These are phyloP conservation scores for Lactuca saligna DNA, from an alignment of 129 eudicot species.

Conservation along the genomic window DNA sequence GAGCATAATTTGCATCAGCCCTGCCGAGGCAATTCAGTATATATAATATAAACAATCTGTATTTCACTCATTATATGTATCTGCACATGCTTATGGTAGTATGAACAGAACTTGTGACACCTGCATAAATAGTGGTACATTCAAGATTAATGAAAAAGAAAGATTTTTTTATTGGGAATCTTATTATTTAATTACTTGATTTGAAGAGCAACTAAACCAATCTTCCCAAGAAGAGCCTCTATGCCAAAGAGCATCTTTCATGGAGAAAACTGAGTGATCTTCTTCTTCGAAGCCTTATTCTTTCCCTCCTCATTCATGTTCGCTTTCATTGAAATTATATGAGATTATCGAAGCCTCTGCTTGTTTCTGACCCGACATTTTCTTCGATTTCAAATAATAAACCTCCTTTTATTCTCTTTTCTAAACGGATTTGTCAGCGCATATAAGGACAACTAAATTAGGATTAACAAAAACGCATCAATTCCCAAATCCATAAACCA, in stretches of 20 bases:
- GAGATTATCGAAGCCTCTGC: conserved; percentile 85
- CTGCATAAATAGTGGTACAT: conserved; percentile 43
- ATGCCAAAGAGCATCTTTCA: conserved; percentile 65
- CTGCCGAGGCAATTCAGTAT: too few species aligned
- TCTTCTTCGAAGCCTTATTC: conserved; percentile 32
- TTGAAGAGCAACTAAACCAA: conserved; percentile 82
- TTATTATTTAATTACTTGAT: conserved; percentile 32
- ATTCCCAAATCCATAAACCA: conserved; percentile 26
- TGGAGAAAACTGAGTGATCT: conserved; percentile 48
- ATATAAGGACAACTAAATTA: conserved; percentile 18
- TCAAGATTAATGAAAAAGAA: neutral
- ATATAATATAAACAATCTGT: too few species aligned
- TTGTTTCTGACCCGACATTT: conserved; percentile 76
- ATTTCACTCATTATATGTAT: too few species aligned
- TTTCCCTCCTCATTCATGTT: conserved; percentile 31
- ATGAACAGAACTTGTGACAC: conserved; percentile 88
- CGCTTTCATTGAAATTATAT: conserved; percentile 49
- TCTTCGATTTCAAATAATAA: conserved; percentile 26
- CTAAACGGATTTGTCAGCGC: conserved; percentile 29
- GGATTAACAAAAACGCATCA: conserved; percentile 28
- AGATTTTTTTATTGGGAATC: neutral
- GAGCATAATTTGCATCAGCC: too few species aligned
- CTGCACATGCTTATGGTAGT: conserved; percentile 43
- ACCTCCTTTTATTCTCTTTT: conserved; percentile 5
- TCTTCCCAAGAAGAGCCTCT: conserved; percentile 92